Conservation (phyloP, 495 filamentous ascomycete species). For the Penicillium samsonianum region DNA sequence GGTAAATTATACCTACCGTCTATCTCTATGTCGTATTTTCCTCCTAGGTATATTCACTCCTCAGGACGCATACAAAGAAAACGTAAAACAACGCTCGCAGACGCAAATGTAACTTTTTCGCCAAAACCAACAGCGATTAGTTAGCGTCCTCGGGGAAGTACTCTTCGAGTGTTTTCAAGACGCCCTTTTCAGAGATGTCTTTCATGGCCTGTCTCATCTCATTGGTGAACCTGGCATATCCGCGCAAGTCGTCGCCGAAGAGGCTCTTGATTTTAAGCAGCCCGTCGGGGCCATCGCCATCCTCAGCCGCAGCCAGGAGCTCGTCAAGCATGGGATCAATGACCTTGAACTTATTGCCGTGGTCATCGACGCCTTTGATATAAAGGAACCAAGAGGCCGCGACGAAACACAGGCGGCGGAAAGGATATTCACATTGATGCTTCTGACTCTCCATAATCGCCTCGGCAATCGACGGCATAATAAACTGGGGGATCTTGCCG, state of each 20-base stretch:
- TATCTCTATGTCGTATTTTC: constrained; percentile 26
- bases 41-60: constrained; percentile 15
- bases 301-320: constrained; percentile 42
- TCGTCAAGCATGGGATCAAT: constrained; percentile 49
- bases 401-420: constrained; percentile 47
- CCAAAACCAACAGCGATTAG: constrained; percentile 21
- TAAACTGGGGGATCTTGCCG: constrained; percentile 54
- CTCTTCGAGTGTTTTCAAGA: constrained; percentile 47
- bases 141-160: constrained; percentile 33
- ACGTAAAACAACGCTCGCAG: constrained; percentile 24
- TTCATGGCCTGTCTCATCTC: constrained; percentile 43
- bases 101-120: constrained; percentile 16
- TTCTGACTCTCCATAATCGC: constrained; percentile 28
- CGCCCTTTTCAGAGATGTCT: constrained; percentile 42
- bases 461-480: constrained; percentile 53
- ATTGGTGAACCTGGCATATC: constrained; percentile 41
- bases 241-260: constrained; percentile 49
- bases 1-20: constrained; percentile 27
- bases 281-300: constrained; percentile 37
- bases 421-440: constrained; percentile 21
- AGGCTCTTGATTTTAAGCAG: constrained; percentile 45
- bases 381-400: constrained; percentile 51
- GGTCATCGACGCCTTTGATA: constrained; percentile 46
- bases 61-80: constrained; percentile 22
- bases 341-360: constrained; percentile 38